These are phyloP conservation scores for Sicyos edulis DNA, from an alignment of 306 rosid species.

Conservation along the genomic window DNA sequence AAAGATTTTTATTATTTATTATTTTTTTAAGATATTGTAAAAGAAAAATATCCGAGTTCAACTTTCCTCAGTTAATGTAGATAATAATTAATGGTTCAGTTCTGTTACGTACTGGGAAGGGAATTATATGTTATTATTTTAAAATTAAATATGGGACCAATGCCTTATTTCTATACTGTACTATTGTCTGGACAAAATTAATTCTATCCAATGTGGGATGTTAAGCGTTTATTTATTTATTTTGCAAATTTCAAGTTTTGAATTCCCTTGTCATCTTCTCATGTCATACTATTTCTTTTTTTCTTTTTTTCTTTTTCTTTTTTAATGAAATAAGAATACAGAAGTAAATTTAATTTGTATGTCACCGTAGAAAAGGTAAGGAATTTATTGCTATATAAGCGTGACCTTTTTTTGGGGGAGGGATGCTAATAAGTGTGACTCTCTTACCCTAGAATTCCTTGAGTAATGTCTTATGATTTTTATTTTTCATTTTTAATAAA, in stretches of 20 bases:
- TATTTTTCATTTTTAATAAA: not conserved
- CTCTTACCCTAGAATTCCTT: not conserved
- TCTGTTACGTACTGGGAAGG: constrained; percentile 2
- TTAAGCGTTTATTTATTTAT: not conserved
- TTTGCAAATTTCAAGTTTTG: not conserved
- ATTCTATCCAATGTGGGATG: not conserved
- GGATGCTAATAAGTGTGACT: too few relatives aligned
- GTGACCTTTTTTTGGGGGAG: too few relatives aligned
- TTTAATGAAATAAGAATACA: not conserved
- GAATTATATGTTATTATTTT: not conserved
- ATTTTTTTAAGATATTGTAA: too few relatives aligned
- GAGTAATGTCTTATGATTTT: not conserved
- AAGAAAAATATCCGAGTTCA: not conserved
- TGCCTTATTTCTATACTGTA: not conserved
- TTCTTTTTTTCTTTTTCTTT: not conserved
- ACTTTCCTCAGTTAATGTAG: not conserved
- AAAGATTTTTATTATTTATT: too few relatives aligned
- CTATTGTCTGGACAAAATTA: not conserved
- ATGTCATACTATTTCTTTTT: not conserved
- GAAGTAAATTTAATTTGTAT: not conserved
- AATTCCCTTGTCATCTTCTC: not conserved
- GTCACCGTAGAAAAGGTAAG: not conserved
- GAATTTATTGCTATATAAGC: too few relatives aligned
- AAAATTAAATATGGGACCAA: not conserved
- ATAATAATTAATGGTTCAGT: not conserved